Evolutionary conservation across 345 rosid species (phyloP).

Genomic region (Boechera divaricarpa): DNA sequence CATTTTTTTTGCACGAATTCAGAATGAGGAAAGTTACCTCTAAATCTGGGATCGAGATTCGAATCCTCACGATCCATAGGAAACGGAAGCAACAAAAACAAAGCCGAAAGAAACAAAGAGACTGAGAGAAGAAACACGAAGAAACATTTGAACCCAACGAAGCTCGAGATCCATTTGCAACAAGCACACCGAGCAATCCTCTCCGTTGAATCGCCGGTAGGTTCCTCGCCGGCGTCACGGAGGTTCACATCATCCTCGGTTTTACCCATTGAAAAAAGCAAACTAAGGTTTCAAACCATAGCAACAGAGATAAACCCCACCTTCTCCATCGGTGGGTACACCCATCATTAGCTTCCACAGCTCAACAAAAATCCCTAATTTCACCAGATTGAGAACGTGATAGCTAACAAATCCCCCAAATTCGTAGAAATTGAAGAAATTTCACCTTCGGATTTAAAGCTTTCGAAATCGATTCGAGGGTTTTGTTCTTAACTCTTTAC

Average conservation of each 20-base stretch:
- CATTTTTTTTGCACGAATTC: neutral
- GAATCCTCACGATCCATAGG: constrained; percentile 58
- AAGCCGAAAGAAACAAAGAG: constrained; percentile 73
- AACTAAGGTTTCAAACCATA: constrained; percentile 35
- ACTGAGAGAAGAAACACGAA: constrained; percentile 60
- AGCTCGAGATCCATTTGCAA: constrained; percentile 48
- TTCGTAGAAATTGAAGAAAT: neutral
- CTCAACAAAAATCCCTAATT: constrained; percentile 32
- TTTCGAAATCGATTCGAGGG: constrained; percentile 25
- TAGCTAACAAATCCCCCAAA: constrained; percentile 8
- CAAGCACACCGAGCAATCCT: constrained; percentile 48
- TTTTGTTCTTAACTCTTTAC: constrained; percentile 10
- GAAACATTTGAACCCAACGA: constrained; percentile 62
- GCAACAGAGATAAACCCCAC: constrained; percentile 26
- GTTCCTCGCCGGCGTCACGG: constrained; percentile 35
- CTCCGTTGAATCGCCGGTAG: constrained; percentile 42
- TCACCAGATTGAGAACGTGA: constrained; percentile 34
- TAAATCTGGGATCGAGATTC: constrained; percentile 74
- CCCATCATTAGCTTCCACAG: constrained; percentile 39
- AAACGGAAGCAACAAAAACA: constrained; percentile 86
- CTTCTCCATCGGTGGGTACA: constrained; percentile 42
- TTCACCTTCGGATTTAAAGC: constrained; percentile 7
- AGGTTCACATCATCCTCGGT: constrained; percentile 61
- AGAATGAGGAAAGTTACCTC: constrained; percentile 55
- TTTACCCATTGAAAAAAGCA: constrained; percentile 67